phyloP scores from a whole-genome alignment of 78 protist species.

The Dictyostelium firmibasis region DNA sequence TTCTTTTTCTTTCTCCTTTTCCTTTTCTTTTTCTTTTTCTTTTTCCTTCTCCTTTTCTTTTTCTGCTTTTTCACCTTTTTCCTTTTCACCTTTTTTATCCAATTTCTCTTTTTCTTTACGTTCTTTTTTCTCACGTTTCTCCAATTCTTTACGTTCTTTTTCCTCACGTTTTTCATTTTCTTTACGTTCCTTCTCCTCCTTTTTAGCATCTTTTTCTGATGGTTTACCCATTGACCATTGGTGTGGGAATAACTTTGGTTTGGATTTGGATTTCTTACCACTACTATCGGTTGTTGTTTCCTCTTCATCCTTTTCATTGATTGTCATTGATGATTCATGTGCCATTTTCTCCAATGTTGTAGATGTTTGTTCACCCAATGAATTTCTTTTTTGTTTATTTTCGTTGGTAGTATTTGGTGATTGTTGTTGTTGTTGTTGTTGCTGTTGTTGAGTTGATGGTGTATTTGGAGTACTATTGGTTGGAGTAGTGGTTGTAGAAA shows the following conservation, averaged over 20 bases:
- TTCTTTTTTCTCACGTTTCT: constrained; percentile 50
- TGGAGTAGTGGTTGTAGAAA: not conserved
- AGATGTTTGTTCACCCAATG: constrained; percentile 15
- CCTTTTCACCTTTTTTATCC: constrained; percentile 39
- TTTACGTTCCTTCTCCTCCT: constrained; percentile 25
- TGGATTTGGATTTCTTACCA: not conserved
- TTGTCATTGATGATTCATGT: not conserved
- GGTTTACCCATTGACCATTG: constrained; percentile 68
- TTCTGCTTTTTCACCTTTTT: constrained; percentile 11
- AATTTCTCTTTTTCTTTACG: constrained; percentile 35
- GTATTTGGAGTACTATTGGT: not conserved
- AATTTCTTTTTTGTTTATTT: constrained; percentile 21
- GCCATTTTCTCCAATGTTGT: not conserved
- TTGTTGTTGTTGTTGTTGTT: not conserved
- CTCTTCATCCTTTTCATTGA: not conserved
- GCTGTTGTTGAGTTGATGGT: not conserved
- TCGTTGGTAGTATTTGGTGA: not conserved
- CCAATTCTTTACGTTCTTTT: constrained; percentile 23
- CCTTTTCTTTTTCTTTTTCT: not conserved
- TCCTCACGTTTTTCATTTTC: constrained; percentile 36
- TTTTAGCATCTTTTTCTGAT: constrained; percentile 3
- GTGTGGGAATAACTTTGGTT: constrained; percentile 42
- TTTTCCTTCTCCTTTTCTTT: constrained; percentile 11
- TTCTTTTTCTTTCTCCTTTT: not conserved
- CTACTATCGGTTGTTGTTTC: not conserved